These are phyloP conservation scores for Thermomyces lanuginosus DNA, from an alignment of 2,329 filamentous ascomycete species.

Conservation along the genomic window DNA sequence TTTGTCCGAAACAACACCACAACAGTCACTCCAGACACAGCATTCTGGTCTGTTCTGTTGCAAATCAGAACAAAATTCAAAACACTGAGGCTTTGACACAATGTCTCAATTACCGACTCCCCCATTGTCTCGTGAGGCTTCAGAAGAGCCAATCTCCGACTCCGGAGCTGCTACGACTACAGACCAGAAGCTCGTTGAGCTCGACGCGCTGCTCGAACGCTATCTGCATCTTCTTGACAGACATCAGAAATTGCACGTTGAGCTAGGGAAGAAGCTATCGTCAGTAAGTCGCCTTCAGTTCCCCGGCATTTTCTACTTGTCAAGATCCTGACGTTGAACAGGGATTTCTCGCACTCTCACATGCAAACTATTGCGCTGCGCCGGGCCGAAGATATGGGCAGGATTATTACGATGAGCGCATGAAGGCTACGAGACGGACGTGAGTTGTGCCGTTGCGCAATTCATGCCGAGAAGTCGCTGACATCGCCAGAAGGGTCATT, in stretches of 20 bases:
- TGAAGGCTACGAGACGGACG: constrained; percentile 32
- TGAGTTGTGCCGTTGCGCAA: constrained; percentile 9
- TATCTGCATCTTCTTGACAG: constrained; percentile 29
- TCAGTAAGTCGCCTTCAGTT: constrained; percentile 15
- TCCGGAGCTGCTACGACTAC: constrained; percentile 10
- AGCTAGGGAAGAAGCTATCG: constrained; percentile 22
- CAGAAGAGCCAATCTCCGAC: constrained; percentile 12
- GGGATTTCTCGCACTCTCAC: constrained; percentile 33
- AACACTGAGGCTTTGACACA: background rate
- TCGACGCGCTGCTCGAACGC: constrained; percentile 26
- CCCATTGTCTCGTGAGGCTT: constrained; percentile 17
- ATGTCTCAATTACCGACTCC: constrained; percentile 22
- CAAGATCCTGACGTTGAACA: constrained; percentile 10
- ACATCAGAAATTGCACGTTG: constrained; percentile 25
- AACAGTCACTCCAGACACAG: too few relatives aligned
- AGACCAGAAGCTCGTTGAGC: constrained; percentile 15
- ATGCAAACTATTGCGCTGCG: constrained; percentile 32
- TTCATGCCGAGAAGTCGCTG: too few relatives aligned
- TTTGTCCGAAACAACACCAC: too few relatives aligned
- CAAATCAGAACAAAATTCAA: constrained; percentile 1
- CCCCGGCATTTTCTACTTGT: constrained; percentile 2
- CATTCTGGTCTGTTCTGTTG: too few relatives aligned
- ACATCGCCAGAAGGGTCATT: too few relatives aligned
- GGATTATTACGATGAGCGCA: constrained; percentile 35
- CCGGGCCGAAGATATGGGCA: constrained; percentile 31